phyloP scores from a whole-genome alignment of 106 monocot genomes.

The Dioscorea zingiberensis region DNA sequence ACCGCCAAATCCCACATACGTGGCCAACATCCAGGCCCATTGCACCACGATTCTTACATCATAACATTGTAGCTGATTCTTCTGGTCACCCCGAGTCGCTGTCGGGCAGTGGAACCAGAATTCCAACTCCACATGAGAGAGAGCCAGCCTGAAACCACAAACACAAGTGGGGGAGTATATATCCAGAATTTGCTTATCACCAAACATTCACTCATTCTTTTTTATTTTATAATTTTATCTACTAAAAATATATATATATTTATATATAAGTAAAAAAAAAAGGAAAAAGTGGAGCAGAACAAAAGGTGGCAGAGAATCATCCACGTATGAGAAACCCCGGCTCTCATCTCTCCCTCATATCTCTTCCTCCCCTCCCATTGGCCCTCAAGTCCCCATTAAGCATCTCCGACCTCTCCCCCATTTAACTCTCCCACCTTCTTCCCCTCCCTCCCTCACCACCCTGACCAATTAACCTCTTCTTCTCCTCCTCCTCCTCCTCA shows the following conservation, averaged over 20 bases:
- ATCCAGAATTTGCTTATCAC: neutral
- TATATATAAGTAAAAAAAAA: no score
- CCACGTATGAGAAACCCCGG: conserved; percentile 57
- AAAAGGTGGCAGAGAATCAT: conserved; percentile 38
- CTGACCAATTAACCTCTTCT: no score
- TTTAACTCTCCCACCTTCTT: conserved; percentile 6
- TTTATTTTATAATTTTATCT: no score
- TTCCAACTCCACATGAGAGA: conserved; percentile 5
- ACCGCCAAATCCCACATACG: no score
- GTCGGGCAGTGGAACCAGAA: neutral
- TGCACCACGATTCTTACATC: no score
- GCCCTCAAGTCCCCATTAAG: conserved; percentile 1
- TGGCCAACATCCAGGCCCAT: no score
- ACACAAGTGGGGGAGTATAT: neutral
- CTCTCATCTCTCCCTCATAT: conserved; percentile 29
- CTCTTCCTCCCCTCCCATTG: conserved; percentile 58
- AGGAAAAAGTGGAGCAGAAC: neutral
- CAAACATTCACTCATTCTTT: no score
- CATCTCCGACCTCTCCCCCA: neutral
- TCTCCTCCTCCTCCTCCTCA: neutral
- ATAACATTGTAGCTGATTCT: no score
- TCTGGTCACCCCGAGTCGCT: neutral
- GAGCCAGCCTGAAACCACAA: neutral
- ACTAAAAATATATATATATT: no score
- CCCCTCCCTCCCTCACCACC: neutral